These are phyloP conservation scores for Psilocybe cubensis DNA, from an alignment of 768 basidiomycete genomes.

Conservation along the genomic window DNA sequence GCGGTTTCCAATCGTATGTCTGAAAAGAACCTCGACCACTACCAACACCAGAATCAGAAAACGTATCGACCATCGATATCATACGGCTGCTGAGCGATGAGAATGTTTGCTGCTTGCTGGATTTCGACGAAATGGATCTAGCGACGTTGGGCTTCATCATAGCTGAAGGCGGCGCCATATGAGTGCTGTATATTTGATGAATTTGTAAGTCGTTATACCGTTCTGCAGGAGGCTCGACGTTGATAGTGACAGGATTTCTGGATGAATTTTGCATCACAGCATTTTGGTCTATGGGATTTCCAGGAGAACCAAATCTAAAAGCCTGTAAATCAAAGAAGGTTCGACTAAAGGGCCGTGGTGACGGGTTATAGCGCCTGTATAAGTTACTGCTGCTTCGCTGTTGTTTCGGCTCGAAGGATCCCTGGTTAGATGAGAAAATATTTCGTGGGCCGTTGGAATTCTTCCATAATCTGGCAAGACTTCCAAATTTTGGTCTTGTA, in stretches of 20 bases:
- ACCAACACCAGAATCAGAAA: background rate
- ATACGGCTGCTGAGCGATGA: background rate
- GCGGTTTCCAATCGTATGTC: background rate
- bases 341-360: background rate
- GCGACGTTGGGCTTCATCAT: background rate
- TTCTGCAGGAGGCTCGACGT: background rate
- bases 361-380: background rate
- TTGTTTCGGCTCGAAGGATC: conserved; percentile 8
- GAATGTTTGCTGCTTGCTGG: background rate
- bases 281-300: background rate
- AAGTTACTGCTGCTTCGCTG: background rate
- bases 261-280: background rate
- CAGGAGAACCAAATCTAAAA: background rate
- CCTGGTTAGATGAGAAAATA: background rate
- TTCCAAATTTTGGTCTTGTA: conserved; percentile 4
- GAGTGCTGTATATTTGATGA: background rate
- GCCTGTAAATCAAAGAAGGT: background rate
- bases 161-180: background rate
- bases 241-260: background rate
- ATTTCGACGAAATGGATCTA: background rate
- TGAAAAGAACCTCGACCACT: background rate
- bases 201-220: background rate
- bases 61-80: background rate
- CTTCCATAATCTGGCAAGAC: conserved; percentile 6
- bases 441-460: background rate